Evolutionary conservation across 164 flowering plant species (phyloP).

Genomic region (Protea cynaroides): DNA sequence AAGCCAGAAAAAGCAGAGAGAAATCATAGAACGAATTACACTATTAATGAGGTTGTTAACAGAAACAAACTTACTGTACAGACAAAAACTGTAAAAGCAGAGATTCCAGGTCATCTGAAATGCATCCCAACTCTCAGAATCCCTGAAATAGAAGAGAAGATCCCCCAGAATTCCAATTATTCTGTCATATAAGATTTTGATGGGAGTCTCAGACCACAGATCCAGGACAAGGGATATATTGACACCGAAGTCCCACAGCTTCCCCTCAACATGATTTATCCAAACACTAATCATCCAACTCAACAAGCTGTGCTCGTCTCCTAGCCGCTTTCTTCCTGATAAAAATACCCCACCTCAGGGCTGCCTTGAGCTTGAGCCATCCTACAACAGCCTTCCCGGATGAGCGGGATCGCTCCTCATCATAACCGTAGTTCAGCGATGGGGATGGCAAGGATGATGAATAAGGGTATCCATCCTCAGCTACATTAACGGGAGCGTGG

Average conservation of each 20-base stretch:
- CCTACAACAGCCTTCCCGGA: slow-evolving; percentile 97
- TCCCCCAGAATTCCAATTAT: not conserved
- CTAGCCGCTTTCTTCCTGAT: slow-evolving; percentile 90
- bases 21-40: slow-evolving; percentile 6
- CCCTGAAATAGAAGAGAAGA: not conserved
- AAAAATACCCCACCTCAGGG: slow-evolving; percentile 95
- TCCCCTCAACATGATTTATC: slow-evolving; percentile 8
- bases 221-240: not conserved
- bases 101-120: not conserved
- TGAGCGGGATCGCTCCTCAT: slow-evolving; percentile 55
- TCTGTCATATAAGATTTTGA: not conserved
- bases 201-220: not conserved
- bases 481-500: slow-evolving; percentile 26
- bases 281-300: slow-evolving; percentile 55
- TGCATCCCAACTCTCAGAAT: not conserved
- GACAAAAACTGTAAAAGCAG: slow-evolving; percentile 13
- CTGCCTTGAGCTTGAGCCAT: slow-evolving; percentile 97
- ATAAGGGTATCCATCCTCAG: slow-evolving; percentile 39
- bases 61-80: slow-evolving; percentile 28
- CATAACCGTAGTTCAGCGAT: slow-evolving; percentile 33
- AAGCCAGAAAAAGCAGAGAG: not conserved
- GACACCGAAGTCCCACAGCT: not conserved
- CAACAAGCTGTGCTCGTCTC: slow-evolving; percentile 83
- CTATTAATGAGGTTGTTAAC: not conserved
- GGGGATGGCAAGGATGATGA: slow-evolving; percentile 41